Evolutionary conservation across 2,329 filamentous ascomycete genomes (phyloP).

Genomic region (Penicillium sp.): DNA sequence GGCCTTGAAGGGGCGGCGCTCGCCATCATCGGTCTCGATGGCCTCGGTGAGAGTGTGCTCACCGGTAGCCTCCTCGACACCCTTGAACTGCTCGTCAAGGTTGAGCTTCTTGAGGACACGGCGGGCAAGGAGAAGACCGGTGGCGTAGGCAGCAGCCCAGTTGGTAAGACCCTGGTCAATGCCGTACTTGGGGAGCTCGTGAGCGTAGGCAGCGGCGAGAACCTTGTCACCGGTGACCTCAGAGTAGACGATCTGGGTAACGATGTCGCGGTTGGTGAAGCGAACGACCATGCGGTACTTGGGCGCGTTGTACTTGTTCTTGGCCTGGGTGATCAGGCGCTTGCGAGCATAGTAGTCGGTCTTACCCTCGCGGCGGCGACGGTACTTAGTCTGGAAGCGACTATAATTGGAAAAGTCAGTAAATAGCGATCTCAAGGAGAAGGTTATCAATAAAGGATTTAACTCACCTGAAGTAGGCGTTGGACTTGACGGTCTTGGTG

Average conservation of each 20-base stretch:
- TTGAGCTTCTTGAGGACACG: constrained; percentile 96
- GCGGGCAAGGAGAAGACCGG: constrained; percentile 93
- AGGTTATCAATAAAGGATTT: neutral
- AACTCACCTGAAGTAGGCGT: constrained; percentile 95
- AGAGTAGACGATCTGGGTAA: constrained; percentile 93
- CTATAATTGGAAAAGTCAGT: constrained; percentile 49
- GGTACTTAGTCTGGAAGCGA: constrained; percentile 99
- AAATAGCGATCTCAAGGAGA: neutral
- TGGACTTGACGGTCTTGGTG: constrained; percentile 96
- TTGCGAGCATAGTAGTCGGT: constrained; percentile 99
- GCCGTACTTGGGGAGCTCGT: constrained; percentile 97
- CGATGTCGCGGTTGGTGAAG: constrained; percentile 99
- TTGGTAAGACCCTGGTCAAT: constrained; percentile 99
- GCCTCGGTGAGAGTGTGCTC: constrained; percentile 97
- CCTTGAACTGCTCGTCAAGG: constrained; percentile 85
- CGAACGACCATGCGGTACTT: constrained; percentile 99
- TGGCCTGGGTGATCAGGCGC: constrained; percentile 99
- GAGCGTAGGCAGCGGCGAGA: constrained; percentile 85
- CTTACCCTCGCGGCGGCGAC: constrained; percentile 92
- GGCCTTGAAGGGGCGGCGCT: constrained; percentile 97
- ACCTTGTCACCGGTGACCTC: constrained; percentile 99
- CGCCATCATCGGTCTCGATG: constrained; percentile 79
- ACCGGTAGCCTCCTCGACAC: constrained; percentile 95
- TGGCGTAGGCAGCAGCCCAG: constrained; percentile 97
- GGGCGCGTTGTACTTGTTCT: constrained; percentile 99